Conservation (phyloP, 768 basidiomycete genomes). For the Strobilomyces confusus region DNA sequence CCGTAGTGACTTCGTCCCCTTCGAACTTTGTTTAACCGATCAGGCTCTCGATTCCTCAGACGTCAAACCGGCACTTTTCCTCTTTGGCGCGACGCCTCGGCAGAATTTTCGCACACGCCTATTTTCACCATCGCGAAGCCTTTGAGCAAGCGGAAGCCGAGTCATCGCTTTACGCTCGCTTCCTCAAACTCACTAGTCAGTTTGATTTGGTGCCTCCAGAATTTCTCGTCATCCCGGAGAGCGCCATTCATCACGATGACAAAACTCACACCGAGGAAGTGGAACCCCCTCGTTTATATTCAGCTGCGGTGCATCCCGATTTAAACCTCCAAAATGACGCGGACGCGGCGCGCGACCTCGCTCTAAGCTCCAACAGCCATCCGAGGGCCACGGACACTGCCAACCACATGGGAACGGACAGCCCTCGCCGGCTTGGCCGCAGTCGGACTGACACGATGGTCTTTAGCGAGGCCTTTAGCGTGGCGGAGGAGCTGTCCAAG, state of each 20-base stretch:
- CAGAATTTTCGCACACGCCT: conserved; percentile 94
- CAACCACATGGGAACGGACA: conserved; percentile 27
- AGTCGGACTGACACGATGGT: conserved; percentile 75
- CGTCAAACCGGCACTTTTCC: conserved; percentile 84
- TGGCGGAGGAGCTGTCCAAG: conserved; percentile 38
- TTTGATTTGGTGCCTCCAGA: conserved; percentile 81
- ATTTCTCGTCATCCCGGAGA: conserved; percentile 75
- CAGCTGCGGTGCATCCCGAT: conserved; percentile 36
- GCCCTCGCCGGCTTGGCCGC: conserved; percentile 47
- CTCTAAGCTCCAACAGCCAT: conserved; percentile 7
- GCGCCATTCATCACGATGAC: conserved; percentile 30
- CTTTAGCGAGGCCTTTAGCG: conserved; percentile 42
- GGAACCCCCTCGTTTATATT: conserved; percentile 38
- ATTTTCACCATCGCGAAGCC: conserved; percentile 89
- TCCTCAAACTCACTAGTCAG: conserved; percentile 74
- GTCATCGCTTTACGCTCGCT: conserved; percentile 85
- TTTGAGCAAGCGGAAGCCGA: conserved; percentile 91
- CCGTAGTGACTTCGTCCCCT: conserved; percentile 19
- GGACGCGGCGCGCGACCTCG: conserved; percentile 2
- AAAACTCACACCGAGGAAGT: conserved; percentile 29
- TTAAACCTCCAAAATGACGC: conserved; percentile 11
- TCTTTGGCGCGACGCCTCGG: conserved; percentile 89
- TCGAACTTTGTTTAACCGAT: conserved; percentile 1
- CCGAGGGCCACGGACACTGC: conserved; percentile 20
- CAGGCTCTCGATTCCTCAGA: conserved; percentile 76